Base-by-base conservation (phyloP, 441 rosid genomes). In the Geranium incanum region DNA sequence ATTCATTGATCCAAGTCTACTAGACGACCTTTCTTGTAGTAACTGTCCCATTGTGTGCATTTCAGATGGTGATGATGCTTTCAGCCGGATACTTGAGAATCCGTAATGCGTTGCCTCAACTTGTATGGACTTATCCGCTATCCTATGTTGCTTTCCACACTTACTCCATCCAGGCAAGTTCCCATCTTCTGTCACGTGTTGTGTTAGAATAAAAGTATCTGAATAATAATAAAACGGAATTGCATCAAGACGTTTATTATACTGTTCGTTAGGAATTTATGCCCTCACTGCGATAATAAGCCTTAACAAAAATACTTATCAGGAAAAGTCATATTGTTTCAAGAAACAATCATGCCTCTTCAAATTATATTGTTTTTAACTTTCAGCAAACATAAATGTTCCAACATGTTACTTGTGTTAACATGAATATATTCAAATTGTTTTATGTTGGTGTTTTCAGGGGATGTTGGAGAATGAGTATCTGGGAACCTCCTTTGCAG, bases 401-500 rank as follows among this genome's bases (percentile, higher is more conserved):
- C 9, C 2, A 1, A 45, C 59, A 48, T 48, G 19, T 50, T 50
- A 7, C 59, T 50, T 39, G 59, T 50, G 18, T 48, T 48, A 50
- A 50, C 18, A 50, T 50, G 6, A 50, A 50, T 50, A 6, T 50
- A 13, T 4, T 13, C 18, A 50, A 50, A 43, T n/a, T n/a, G 59
- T 50, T 50, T 19, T 9, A 19, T 48, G 19, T 68, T 64, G 0
- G 0, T 60, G 67, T 77, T 77, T 67, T 13, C 70, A 95, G 98
- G 99, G 98, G 43, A 86, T 92, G 73, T 68, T 95, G 83, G 99
- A 92, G 86, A 95, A 95, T 21, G 99, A 95, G 84, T 95, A 89
- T 78, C 84, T 95, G 0, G 92, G 87, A 50, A 84, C 92, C 59
- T 84, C 91, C 23, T 93, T 85, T 72, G 97, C 97, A 0, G 95